Base-by-base conservation (phyloP, 192 early-diverging fungal species). In the Coemansia nantahalensis region DNA sequence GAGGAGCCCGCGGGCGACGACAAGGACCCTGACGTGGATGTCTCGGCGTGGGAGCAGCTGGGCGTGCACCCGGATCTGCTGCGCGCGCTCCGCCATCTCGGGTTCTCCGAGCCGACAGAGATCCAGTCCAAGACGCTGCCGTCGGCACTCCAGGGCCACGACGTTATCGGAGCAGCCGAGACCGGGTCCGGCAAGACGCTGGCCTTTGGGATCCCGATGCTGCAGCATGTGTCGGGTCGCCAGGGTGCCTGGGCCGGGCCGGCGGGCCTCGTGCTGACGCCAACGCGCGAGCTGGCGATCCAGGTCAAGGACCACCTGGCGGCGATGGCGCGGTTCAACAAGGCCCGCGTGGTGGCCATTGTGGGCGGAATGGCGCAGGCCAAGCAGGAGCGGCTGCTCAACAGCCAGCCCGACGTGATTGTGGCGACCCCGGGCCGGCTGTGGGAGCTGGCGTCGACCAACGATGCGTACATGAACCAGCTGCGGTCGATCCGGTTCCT, bases 171-270 rank as follows among this genome's bases (percentile, higher is more conserved):
- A 17, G 89, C 89, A 9, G 94, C 95, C 2, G 91, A 93, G 55
- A 98, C 95, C 5, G 92, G 94, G 51, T 93, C 91, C 0, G 93
- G 93, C 35, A 95, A 98, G 73, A 98, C 95, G 5, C 72, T 98
- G 44, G 93, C 93, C 0, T 98, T 94, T 77, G 94, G 94, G 15
- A 78, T 98, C 38, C 95, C 95, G 13, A 92, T 98, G 37, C 54
- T 95, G 23, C 85, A 94, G 35, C 81, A 55, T 18, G 14, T 54
- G n/a, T 54, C 51, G 8, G 22, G 0, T 5, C 40, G 42, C 21
- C 33, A 68, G 32, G 60, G 93, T 24, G 68, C 81, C 14, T 71
- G 65, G 58, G 18, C 45, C 32, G 41, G 51, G 17, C 63, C 51
- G 12, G 39, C 52, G 31, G 95, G 80, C 0, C 75, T 98, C 21